These are phyloP conservation scores for Arthroderma sp. DNA, from an alignment of 2,329 filamentous ascomycete species.

Conservation along the genomic window DNA sequence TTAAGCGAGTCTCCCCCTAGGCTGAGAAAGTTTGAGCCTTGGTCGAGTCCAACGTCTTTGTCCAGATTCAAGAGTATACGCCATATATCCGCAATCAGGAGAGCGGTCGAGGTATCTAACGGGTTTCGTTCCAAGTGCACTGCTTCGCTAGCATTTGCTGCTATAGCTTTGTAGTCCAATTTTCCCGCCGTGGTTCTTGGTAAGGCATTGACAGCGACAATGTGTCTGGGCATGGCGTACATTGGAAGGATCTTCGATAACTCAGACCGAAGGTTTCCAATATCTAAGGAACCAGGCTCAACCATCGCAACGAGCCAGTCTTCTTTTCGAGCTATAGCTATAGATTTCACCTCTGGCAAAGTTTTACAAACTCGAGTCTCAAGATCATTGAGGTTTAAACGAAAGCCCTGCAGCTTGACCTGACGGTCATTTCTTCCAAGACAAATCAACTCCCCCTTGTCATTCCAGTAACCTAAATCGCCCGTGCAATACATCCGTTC, in stretches of 20 bases:
- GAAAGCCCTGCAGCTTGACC: conserved; percentile 26
- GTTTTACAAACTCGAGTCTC: conserved; percentile 12
- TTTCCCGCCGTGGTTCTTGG: not conserved
- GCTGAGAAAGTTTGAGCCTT: not conserved
- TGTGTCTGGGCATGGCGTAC: not conserved
- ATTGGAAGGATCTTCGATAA: conserved; percentile 2
- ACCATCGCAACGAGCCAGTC: conserved; percentile 4
- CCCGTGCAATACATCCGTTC: conserved; percentile 30
- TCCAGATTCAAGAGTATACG: not conserved
- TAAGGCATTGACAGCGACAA: not conserved
- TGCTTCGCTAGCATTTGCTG: not conserved
- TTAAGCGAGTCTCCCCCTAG: conserved; percentile 2
- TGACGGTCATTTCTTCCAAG: conserved; percentile 32
- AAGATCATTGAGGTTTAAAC: conserved; percentile 30
- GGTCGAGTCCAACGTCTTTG: not conserved
- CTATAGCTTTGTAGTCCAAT: not conserved
- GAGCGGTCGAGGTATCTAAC: conserved; percentile 2
- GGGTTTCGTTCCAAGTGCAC: not conserved
- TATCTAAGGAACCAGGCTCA: not conserved
- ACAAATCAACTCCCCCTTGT: conserved; percentile 26
- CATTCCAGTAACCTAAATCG: conserved; percentile 27
- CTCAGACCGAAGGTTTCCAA: not conserved
- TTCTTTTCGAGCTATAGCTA: not conserved
- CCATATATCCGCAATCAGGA: conserved; percentile 3
- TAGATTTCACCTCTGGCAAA: not conserved